Evolutionary conservation across 208 protist species (phyloP).

Genomic region (Leishmania braziliensis): DNA sequence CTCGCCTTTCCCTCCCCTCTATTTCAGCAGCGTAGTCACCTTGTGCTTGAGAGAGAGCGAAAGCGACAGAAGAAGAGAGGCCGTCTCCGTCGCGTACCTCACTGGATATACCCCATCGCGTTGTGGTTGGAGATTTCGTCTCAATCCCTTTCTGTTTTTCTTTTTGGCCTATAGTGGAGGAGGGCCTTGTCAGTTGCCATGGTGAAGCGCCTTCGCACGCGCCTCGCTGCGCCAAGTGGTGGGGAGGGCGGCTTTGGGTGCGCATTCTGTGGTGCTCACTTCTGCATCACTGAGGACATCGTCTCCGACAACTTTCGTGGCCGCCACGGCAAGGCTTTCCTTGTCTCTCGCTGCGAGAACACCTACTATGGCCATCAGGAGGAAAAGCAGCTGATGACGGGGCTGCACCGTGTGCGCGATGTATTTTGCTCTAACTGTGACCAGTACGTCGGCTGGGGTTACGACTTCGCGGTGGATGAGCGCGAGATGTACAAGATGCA

Average conservation of each 20-base stretch:
- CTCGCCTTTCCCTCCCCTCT: neutral
- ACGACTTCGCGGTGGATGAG: slow-evolving; percentile 80
- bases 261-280: slow-evolving; percentile 68
- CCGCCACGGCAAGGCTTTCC: slow-evolving; percentile 68
- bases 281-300: slow-evolving; percentile 67
- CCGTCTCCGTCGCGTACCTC: neutral
- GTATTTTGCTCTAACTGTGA: slow-evolving; percentile 80
- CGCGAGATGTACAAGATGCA: slow-evolving; percentile 82
- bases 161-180: neutral
- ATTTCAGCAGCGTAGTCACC: neutral
- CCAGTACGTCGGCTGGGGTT: slow-evolving; percentile 78
- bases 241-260: slow-evolving; percentile 63
- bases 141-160: neutral
- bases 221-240: slow-evolving; percentile 34
- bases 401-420: slow-evolving; percentile 75
- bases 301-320: slow-evolving; percentile 76
- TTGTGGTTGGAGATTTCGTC: neutral
- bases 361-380: slow-evolving; percentile 75
- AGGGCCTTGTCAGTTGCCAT: slow-evolving; percentile 10
- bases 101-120: neutral
- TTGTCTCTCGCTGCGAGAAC: slow-evolving; percentile 78
- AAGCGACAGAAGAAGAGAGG: neutral
- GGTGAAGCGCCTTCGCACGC: slow-evolving; percentile 45
- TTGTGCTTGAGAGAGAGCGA: neutral
- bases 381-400: slow-evolving; percentile 81